Conservation (phyloP, 257 asterid genomes). For the Solanum neorickii region DNA sequence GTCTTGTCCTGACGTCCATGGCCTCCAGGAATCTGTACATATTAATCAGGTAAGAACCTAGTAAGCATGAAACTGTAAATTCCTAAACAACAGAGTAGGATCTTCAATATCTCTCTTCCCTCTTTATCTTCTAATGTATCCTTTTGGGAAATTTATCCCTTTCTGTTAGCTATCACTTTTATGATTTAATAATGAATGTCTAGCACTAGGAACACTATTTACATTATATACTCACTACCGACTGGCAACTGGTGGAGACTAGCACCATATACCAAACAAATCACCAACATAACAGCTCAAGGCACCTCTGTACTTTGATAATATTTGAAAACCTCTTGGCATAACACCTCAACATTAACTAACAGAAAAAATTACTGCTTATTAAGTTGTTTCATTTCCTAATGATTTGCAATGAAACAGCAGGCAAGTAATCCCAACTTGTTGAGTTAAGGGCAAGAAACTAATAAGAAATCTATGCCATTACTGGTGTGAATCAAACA, state of each 20-base stretch:
- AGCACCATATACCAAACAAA: neutral
- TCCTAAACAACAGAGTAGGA: neutral
- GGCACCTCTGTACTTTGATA: neutral
- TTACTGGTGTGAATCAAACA: neutral
- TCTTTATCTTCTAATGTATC: neutral
- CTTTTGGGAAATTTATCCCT: neutral
- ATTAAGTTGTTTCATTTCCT: neutral
- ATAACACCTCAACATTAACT: neutral
- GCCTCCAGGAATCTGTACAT: conserved; percentile 79
- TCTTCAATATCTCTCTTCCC: neutral
- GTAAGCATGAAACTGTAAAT: neutral
- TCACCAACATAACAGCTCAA: neutral
- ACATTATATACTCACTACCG: neutral
- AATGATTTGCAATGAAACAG: neutral
- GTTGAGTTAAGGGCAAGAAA: neutral
- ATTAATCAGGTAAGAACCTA: conserved; percentile 9
- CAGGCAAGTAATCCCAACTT: neutral
- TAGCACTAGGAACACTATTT: neutral
- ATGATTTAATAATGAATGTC: neutral
- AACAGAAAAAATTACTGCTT: neutral
- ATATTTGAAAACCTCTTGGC: neutral
- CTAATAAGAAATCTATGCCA: neutral
- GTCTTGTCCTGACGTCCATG: conserved; percentile 80
- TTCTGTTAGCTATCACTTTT: neutral
- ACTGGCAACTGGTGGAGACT: neutral